Base-by-base conservation (phyloP, 2,329 filamentous ascomycete species). In the Colletotrichum musae region DNA sequence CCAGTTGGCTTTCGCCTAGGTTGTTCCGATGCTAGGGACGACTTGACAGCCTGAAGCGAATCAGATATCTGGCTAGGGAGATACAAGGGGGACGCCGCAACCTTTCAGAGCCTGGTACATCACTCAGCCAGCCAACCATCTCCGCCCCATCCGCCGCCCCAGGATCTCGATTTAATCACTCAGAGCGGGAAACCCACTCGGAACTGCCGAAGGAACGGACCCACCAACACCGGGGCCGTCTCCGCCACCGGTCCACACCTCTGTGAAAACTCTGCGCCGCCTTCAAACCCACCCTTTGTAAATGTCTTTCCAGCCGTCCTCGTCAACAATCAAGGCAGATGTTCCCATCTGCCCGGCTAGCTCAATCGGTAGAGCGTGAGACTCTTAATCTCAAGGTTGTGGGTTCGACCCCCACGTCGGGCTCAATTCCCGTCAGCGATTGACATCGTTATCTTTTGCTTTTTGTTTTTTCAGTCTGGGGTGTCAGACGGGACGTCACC, bases 291-390 rank as follows among this genome's bases (percentile, higher is more conserved):
- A 39, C 10, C 16, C n/a, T 52, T 39, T 21, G 12, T 43, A 15
- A 28, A 2, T 4, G 3, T 6, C 2, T 16, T 13, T 24, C 7
- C 15, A 16, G 24, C 4, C 21, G 0, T 1, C 0, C 1, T 2
- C 0, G 0, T 5, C 64, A 62, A 62, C 45, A 51, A 21, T 47
- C 36, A 64, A 58, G 64, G 64, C 64, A 68, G 64, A 68, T 68
- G 32, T 78, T 39, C 15, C 16, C 51, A 52, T 67, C 64, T 58
- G 84, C 84, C 85, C 82, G 84, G 85, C 84, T 90, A 89, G 87
- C 87, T 89, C 87, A 89, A 89, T 89, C 87, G 87, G 87, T 91
- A 91, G 89, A 91, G 88, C 88, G 89, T 91, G 85, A 90, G 89
- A 91, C 89, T 91, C 89, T 88, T 87, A 87, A 64, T 68, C 59